These are phyloP conservation scores for Ogataea ramenticola DNA, from an alignment of 805 yeast genomes.

Conservation along the genomic window DNA sequence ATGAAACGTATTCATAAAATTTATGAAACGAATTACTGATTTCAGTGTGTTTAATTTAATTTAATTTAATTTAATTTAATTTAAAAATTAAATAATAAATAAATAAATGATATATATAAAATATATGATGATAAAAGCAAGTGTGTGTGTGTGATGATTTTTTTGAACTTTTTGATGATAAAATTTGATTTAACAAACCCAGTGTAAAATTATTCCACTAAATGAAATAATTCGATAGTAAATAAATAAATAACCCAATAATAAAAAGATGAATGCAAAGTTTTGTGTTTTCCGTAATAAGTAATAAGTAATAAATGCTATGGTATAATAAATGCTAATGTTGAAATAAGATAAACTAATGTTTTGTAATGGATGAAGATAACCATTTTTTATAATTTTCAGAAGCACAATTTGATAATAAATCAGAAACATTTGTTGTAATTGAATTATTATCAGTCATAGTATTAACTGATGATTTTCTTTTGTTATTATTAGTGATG, in stretches of 20 bases:
- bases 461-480: background rate
- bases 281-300: too few species aligned
- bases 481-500: background rate
- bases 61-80: too few species aligned
- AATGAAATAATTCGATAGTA: background rate
- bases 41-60: too few species aligned
- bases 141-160: too few species aligned
- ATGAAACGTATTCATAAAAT: too few species aligned
- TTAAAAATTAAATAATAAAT: too few species aligned
- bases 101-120: too few species aligned
- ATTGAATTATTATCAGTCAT: background rate
- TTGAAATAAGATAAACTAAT: background rate
- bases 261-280: background rate
- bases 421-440: constrained; percentile 20
- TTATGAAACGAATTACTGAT: too few species aligned
- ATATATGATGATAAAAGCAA: too few species aligned
- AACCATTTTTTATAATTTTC: constrained; percentile 27
- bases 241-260: background rate
- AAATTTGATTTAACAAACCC: background rate
- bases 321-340: too few species aligned
- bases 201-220: background rate
- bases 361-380: constrained; percentile 6
- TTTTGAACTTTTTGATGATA: background rate
- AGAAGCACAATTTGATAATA: constrained; percentile 21
- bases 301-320: too few species aligned